These are phyloP conservation scores for Penicillium occitanis DNA, from an alignment of 2,329 filamentous ascomycete genomes.

Conservation along the genomic window DNA sequence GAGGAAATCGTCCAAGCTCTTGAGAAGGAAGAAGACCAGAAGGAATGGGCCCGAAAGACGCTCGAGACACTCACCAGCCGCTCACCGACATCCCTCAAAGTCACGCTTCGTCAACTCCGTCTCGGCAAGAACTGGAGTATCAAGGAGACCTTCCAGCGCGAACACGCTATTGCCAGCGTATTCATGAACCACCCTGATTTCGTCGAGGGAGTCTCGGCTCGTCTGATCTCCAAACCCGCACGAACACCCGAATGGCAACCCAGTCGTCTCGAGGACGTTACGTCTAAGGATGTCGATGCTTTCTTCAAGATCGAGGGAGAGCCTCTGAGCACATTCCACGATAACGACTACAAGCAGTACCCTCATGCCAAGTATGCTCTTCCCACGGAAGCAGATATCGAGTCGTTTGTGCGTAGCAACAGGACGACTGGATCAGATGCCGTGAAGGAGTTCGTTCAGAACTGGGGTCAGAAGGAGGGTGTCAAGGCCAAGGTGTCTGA, in stretches of 20 bases:
- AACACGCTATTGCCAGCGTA: conserved; percentile 76
- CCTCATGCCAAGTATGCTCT: conserved; percentile 69
- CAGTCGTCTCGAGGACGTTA: conserved; percentile 67
- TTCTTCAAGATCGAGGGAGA: conserved; percentile 62
- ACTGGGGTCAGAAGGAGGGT: conserved; percentile 65
- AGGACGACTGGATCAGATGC: conserved; percentile 58
- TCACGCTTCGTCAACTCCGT: conserved; percentile 80
- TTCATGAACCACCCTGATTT: conserved; percentile 96
- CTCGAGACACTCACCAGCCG: conserved; percentile 71
- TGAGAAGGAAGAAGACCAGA: conserved; percentile 53
- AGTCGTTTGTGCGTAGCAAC: conserved; percentile 43
- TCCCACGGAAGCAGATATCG: conserved; percentile 64
- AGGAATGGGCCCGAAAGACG: conserved; percentile 77
- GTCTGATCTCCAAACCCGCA: conserved; percentile 69
- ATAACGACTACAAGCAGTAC: conserved; percentile 66
- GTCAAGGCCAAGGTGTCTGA: conserved; percentile 67
- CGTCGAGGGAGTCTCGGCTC: conserved; percentile 80
- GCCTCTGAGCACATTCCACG: conserved; percentile 61
- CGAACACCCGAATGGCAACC: conserved; percentile 74
- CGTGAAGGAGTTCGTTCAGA: conserved; percentile 61
- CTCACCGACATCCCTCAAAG: conserved; percentile 83
- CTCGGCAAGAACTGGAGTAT: conserved; percentile 76
- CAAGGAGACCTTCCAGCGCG: conserved; percentile 76
- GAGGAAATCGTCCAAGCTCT: conserved; percentile 70
- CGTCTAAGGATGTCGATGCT: conserved; percentile 56